A percentile compares a stretch with the other conserved stretches of the same genome.
These are phyloP conservation scores for Botrytis tulipae DNA, from an alignment of 2,329 filamentous ascomycete genomes.

Conservation along the genomic window DNA sequence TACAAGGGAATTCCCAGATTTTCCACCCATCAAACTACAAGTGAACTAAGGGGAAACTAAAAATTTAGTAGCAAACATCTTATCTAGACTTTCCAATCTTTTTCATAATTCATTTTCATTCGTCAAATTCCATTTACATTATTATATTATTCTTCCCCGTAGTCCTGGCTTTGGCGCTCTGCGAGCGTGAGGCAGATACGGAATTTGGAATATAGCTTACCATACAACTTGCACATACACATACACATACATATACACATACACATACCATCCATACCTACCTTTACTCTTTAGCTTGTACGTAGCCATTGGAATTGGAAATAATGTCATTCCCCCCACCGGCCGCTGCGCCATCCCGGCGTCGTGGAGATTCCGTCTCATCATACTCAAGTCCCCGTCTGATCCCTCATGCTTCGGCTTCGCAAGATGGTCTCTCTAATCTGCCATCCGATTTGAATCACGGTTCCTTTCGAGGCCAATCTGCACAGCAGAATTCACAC, in stretches of 20 bases:
- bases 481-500: slow-evolving; percentile 23
- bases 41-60: slow-evolving; percentile 2
- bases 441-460: slow-evolving; percentile 27
- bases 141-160: not conserved
- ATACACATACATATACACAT: not conserved
- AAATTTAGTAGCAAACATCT: slow-evolving; percentile 1
- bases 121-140: not conserved
- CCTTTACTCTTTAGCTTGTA: not conserved
- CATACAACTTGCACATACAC: not conserved
- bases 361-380: slow-evolving; percentile 26
- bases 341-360: slow-evolving; percentile 27
- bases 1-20: not conserved
- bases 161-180: slow-evolving; percentile 6
- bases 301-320: not conserved
- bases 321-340: slow-evolving; percentile 34
- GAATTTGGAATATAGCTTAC: not conserved
- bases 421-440: slow-evolving; percentile 26
- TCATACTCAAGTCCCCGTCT: slow-evolving; percentile 34
- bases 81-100: slow-evolving; percentile 16
- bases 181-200: slow-evolving; percentile 17
- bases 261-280: not conserved
- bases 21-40: not conserved
- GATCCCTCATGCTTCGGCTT: slow-evolving; percentile 31
- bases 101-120: slow-evolving; percentile 8
- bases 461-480: slow-evolving; percentile 30